phyloP scores from a whole-genome alignment of 345 rosid genomes.

The Boechera divaricarpa region DNA sequence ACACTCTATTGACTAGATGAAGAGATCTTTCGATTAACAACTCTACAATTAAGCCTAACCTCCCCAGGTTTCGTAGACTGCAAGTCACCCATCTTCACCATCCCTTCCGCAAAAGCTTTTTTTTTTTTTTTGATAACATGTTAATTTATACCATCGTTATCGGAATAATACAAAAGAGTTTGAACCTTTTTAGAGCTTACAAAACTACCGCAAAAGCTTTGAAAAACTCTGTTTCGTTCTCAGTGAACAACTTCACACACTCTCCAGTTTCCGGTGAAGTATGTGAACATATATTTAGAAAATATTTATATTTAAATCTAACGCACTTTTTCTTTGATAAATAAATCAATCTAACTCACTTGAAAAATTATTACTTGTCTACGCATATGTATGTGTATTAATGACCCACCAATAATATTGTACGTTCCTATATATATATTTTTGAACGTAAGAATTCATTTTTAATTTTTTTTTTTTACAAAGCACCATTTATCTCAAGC shows the following conservation, averaged over 20 bases:
- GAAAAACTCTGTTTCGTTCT: conserved; percentile 56
- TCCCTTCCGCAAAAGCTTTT: conserved; percentile 55
- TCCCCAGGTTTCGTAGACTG: conserved; percentile 71
- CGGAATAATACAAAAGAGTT: too few species aligned
- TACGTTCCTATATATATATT: background rate
- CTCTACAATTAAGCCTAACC: conserved; percentile 62
- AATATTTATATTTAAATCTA: too few species aligned
- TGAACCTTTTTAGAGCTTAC: background rate
- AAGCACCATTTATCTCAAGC: background rate
- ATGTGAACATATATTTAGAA: too few species aligned
- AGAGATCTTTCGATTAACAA: conserved; percentile 52
- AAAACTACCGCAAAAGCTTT: conserved; percentile 39
- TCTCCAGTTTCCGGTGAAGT: conserved; percentile 56
- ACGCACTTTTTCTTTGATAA: too few species aligned
- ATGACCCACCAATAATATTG: background rate
- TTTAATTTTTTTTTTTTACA: background rate
- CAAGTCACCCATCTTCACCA: conserved; percentile 86
- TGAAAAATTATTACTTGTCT: too few species aligned
- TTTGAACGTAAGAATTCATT: conserved; percentile 7
- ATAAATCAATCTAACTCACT: too few species aligned
- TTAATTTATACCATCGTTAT: too few species aligned
- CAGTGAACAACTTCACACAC: conserved; percentile 55
- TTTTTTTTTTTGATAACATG: too few species aligned
- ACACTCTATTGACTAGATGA: background rate
- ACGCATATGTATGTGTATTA: background rate